Conservation (phyloP, 768 basidiomycete species). For the Naganishia vishniacii region DNA sequence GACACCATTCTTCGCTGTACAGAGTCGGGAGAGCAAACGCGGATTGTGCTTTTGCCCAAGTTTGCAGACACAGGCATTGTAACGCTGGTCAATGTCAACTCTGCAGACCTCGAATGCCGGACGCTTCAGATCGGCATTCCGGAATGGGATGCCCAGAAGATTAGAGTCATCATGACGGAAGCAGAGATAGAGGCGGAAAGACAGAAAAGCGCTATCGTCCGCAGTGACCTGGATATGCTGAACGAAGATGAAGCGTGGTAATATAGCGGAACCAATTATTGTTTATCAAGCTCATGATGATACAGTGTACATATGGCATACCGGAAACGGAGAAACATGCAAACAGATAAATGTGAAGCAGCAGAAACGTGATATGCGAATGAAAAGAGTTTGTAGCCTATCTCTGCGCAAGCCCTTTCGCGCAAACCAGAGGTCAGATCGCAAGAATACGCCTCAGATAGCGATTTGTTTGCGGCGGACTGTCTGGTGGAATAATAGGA, state of each 20-base stretch:
- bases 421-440: conserved; percentile 6
- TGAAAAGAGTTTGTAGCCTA: conserved; percentile 5
- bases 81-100: conserved; percentile 69
- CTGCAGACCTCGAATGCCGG: conserved; percentile 55
- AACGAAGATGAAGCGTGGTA: conserved; percentile 29
- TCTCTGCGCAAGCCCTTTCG: neutral
- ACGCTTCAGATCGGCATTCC: conserved; percentile 46
- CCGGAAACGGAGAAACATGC: conserved; percentile 12
- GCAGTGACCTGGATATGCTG: conserved; percentile 29
- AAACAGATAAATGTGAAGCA: conserved; percentile 1
- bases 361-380: conserved; percentile 14
- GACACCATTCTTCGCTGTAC: neutral
- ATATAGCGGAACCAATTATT: neutral
- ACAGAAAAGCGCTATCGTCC: conserved; percentile 19
- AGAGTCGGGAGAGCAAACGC: conserved; percentile 45
- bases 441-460: neutral
- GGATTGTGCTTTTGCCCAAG: conserved; percentile 73
- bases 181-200: conserved; percentile 27
- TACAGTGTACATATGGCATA: conserved; percentile 17
- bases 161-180: conserved; percentile 49
- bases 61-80: conserved; percentile 73
- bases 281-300: conserved; percentile 6
- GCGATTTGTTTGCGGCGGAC: neutral
- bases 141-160: conserved; percentile 43
- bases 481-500: neutral